These are phyloP conservation scores for Hyaloscypha bicolor DNA, from an alignment of 495 filamentous ascomycete genomes.

Conservation along the genomic window DNA sequence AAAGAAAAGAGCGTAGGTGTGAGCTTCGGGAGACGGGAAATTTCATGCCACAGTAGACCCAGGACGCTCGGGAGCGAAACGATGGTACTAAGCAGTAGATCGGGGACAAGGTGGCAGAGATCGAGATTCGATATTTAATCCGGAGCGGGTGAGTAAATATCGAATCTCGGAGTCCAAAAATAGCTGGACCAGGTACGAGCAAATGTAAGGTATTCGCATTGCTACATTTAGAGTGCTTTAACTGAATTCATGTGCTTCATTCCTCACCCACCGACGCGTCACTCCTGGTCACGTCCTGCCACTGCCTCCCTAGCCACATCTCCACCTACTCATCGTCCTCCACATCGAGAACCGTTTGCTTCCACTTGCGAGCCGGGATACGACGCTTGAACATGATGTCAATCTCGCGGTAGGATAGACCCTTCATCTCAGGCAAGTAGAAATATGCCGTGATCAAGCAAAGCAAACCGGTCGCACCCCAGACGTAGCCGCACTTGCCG, in stretches of 20 bases:
- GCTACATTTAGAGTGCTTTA: constrained; percentile 6
- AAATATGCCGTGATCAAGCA: constrained; percentile 47
- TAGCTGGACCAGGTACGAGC: constrained; percentile 6
- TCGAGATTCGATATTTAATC: background rate
- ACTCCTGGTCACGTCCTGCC: constrained; percentile 17
- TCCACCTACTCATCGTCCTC: constrained; percentile 47
- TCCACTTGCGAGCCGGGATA: constrained; percentile 68
- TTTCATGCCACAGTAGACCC: too few species aligned
- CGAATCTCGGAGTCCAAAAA: constrained; percentile 5
- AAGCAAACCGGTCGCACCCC: constrained; percentile 51
- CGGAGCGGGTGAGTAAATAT: background rate
- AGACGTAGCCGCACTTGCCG: constrained; percentile 55
- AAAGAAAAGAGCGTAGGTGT: too few species aligned
- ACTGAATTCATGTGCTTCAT: constrained; percentile 5
- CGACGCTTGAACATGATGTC: constrained; percentile 68
- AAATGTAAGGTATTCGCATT: background rate
- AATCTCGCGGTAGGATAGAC: constrained; percentile 71
- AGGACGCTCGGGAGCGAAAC: background rate
- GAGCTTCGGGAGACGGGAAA: too few species aligned
- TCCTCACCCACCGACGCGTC: constrained; percentile 10
- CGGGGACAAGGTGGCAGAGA: constrained; percentile 7
- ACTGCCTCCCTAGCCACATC: constrained; percentile 12
- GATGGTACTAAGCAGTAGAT: background rate
- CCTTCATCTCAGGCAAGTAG: constrained; percentile 70
- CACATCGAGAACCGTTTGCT: constrained; percentile 41